Percentiles rank a stretch among this genome's conserved stretches.
phyloP scores from a whole-genome alignment of 306 rosid genomes.

The Astragalus glycyphyllos region DNA sequence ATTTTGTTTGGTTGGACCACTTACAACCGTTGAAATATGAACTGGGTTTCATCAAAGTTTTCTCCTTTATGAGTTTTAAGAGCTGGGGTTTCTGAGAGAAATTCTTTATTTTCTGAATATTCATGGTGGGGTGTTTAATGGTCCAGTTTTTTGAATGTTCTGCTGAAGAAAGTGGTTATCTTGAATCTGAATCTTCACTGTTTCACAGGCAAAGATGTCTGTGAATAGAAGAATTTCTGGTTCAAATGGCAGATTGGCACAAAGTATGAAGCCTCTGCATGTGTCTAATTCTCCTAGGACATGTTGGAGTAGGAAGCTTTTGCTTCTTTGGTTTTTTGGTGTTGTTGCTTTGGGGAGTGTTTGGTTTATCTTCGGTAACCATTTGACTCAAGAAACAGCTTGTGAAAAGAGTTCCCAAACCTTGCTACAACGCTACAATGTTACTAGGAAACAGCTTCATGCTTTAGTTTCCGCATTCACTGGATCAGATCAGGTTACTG shows the following conservation, averaged over 20 bases:
- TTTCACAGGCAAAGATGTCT: constrained; percentile 57
- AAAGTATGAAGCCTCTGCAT: constrained; percentile 51
- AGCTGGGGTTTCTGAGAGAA: constrained; percentile 40
- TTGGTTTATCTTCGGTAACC: constrained; percentile 53
- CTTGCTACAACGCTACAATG: constrained; percentile 71
- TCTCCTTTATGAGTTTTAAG: constrained; percentile 37
- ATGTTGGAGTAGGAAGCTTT: constrained; percentile 53
- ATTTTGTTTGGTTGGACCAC: constrained; percentile 44
- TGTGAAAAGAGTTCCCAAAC: constrained; percentile 59
- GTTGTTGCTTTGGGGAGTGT: constrained; percentile 49
- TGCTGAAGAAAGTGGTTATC: constrained; percentile 45
- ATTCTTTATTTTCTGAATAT: constrained; percentile 35
- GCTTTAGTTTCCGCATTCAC: constrained; percentile 63
- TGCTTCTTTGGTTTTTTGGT: constrained; percentile 59
- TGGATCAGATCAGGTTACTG: constrained; percentile 85
- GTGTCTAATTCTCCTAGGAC: constrained; percentile 57
- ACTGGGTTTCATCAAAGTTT: constrained; percentile 54
- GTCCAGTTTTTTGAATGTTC: constrained; percentile 53
- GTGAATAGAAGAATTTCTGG: constrained; percentile 65
- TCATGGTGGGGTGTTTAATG: constrained; percentile 38
- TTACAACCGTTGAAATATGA: constrained; percentile 35
- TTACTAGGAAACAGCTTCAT: constrained; percentile 68
- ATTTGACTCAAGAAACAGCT: constrained; percentile 46
- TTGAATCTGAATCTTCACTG: constrained; percentile 48
- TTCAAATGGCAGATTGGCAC: constrained; percentile 64